Conservation (phyloP, 2,329 filamentous ascomycete species). For the Colletotrichum godetiae region DNA sequence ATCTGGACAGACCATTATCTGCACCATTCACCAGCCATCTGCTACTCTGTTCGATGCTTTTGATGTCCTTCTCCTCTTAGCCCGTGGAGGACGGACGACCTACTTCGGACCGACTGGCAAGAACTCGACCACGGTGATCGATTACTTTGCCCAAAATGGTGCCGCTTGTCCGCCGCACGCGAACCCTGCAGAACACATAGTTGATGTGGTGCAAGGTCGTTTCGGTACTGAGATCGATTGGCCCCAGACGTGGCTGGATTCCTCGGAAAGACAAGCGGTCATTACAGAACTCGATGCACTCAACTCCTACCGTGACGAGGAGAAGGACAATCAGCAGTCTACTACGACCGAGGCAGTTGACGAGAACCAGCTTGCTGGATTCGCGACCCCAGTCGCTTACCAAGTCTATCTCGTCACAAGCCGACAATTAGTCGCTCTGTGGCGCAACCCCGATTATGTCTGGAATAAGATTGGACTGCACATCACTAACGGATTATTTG, state of each 20-base stretch:
- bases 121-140: slow-evolving; percentile 65
- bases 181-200: slow-evolving; percentile 58
- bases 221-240: slow-evolving; percentile 29
- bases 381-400: slow-evolving; percentile 20
- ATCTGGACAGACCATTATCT: slow-evolving; percentile 71
- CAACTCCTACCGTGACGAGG: background rate
- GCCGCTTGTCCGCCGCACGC: slow-evolving; percentile 52
- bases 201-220: slow-evolving; percentile 49
- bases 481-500: slow-evolving; percentile 18
- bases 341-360: background rate
- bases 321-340: background rate
- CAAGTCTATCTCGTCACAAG: slow-evolving; percentile 29
- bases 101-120: slow-evolving; percentile 76
- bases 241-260: slow-evolving; percentile 33
- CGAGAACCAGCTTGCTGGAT: slow-evolving; percentile 1
- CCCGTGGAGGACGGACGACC: slow-evolving; percentile 72
- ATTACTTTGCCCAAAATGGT: slow-evolving; percentile 67
- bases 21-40: slow-evolving; percentile 58
- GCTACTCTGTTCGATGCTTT: slow-evolving; percentile 65
- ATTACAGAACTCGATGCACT: background rate
- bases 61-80: slow-evolving; percentile 72
- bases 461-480: slow-evolving; percentile 59
- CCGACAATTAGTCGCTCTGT: slow-evolving; percentile 25
- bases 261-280: slow-evolving; percentile 6
- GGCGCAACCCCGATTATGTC: slow-evolving; percentile 48